Conservation (phyloP, 768 basidiomycete genomes). For the Artomyces pyxidatus region DNA sequence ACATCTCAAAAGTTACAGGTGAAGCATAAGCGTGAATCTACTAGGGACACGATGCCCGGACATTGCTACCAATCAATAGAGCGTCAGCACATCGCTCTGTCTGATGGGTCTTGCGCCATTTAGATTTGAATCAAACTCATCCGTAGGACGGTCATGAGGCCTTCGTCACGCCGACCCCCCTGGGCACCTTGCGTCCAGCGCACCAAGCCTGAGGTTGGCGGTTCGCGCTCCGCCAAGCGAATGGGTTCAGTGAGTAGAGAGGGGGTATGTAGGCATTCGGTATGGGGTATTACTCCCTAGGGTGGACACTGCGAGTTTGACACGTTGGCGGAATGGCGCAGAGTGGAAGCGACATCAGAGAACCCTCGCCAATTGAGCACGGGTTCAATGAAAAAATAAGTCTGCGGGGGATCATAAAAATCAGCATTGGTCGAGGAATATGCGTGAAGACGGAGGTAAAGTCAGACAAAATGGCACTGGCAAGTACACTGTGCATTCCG, state of each 20-base stretch:
- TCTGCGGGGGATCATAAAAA: background rate
- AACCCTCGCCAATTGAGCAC: constrained; percentile 1
- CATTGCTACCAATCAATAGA: background rate
- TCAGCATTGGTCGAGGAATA: background rate
- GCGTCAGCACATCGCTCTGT: too few relatives aligned
- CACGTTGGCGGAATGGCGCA: constrained; percentile 24
- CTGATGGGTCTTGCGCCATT: too few relatives aligned
- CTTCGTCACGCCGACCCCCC: constrained; percentile 62
- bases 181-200: constrained; percentile 69
- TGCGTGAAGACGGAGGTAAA: constrained; percentile 5
- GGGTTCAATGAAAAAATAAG: background rate
- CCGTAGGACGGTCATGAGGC: constrained; percentile 4
- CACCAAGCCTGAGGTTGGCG: constrained; percentile 40
- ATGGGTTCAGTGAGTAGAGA: constrained; percentile 58
- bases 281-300: constrained; percentile 63
- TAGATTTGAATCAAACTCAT: constrained; percentile 1
- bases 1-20: too few relatives aligned
- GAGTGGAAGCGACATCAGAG: constrained; percentile 11
- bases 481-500: constrained; percentile 69
- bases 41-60: background rate
- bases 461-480: constrained; percentile 86
- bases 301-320: constrained; percentile 87
- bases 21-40: too few relatives aligned
- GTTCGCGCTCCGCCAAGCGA: constrained; percentile 52
- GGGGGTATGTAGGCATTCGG: constrained; percentile 68